These are phyloP conservation scores for Aspergillus bridgeri DNA, from an alignment of 495 filamentous ascomycete genomes.

Conservation along the genomic window DNA sequence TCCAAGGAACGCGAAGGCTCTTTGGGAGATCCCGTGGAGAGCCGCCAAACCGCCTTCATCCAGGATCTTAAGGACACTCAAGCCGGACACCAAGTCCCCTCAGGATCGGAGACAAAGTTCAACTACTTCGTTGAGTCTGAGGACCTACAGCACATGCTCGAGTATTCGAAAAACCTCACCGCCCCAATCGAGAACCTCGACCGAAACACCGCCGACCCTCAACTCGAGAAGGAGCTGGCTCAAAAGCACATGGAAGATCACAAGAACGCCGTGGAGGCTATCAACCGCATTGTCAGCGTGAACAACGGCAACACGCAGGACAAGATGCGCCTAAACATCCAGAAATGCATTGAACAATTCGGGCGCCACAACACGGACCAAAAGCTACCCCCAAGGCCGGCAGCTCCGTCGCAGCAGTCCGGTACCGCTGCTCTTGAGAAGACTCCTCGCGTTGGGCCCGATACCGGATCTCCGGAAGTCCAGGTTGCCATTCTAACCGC, in stretches of 20 bases:
- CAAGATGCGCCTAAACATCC: constrained; percentile 70
- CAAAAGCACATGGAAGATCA: constrained; percentile 30
- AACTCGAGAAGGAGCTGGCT: constrained; percentile 30
- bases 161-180: constrained; percentile 60
- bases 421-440: constrained; percentile 34
- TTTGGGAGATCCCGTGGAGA: constrained; percentile 74
- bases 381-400: constrained; percentile 54
- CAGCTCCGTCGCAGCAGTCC: constrained; percentile 25
- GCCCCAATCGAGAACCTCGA: constrained; percentile 44
- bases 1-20: constrained; percentile 54
- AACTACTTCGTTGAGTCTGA: constrained; percentile 69
- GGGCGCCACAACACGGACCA: constrained; percentile 88
- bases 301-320: constrained; percentile 73
- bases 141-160: constrained; percentile 62
- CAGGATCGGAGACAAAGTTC: constrained; percentile 37
- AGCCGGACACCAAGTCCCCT: constrained; percentile 26
- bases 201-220: constrained; percentile 41
- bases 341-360: constrained; percentile 80
- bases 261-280: constrained; percentile 51
- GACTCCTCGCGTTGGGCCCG: constrained; percentile 73
- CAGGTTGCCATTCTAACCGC: constrained; percentile 95
- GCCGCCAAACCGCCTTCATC: constrained; percentile 75
- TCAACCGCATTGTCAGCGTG: constrained; percentile 72
- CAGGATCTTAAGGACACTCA: constrained; percentile 65
- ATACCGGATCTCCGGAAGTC: constrained; percentile 92